phyloP scores from a whole-genome alignment of 108 stramenopile genomes.

The Cylindrotheca closterium region DNA sequence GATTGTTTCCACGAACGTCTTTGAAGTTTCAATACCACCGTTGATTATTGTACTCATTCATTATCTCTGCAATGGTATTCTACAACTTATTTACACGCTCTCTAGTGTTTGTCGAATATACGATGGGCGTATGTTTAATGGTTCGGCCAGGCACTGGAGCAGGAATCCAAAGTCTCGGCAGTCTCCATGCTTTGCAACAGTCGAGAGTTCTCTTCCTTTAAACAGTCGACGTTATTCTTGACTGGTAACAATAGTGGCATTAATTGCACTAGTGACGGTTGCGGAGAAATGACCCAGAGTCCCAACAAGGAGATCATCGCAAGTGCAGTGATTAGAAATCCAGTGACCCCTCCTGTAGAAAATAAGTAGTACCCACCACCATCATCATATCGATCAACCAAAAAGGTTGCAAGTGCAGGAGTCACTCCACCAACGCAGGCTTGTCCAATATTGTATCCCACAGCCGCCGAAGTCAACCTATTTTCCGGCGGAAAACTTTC shows the following conservation, averaged over 20 bases:
- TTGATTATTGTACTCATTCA: too few species aligned
- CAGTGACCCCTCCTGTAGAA: too few species aligned
- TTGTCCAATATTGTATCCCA: conserved; percentile 69
- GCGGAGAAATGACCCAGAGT: neutral
- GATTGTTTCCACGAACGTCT: too few species aligned
- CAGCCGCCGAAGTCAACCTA: conserved; percentile 49
- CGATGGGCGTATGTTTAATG: too few species aligned
- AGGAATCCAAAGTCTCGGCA: too few species aligned
- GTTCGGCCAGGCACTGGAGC: too few species aligned
- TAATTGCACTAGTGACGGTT: neutral
- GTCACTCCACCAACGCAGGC: conserved; percentile 57
- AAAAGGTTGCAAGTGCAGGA: conserved; percentile 55
- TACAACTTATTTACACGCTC: too few species aligned
- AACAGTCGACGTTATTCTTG: neutral
- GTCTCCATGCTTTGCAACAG: neutral
- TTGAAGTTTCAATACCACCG: too few species aligned
- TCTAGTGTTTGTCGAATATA: too few species aligned
- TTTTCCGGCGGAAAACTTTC: conserved; percentile 60
- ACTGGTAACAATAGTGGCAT: neutral
- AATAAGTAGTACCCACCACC: too few species aligned
- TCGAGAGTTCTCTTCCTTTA: too few species aligned
- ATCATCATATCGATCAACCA: neutral
- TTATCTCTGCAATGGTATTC: too few species aligned
- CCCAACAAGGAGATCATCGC: neutral
- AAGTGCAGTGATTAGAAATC: neutral